Base-by-base conservation (phyloP, 163 green algal genomes). In the Chloromonas sp. region DNA sequence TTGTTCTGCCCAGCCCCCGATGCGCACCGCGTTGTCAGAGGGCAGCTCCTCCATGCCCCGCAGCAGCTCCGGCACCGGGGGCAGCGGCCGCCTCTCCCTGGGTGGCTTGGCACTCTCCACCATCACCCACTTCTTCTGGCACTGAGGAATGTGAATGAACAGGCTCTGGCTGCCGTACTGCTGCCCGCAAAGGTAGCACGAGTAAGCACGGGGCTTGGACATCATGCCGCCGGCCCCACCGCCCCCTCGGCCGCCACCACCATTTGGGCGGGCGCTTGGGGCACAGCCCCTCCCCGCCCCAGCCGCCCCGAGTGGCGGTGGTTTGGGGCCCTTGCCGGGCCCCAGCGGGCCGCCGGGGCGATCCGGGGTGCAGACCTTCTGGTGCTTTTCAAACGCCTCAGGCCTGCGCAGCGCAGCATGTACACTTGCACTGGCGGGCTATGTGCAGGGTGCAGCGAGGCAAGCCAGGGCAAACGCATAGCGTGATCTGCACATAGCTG, bases 81-180 rank as follows among this genome's bases (percentile, higher is more conserved):
- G 90, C 81, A 92, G 83, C 60, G 88, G 80, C 3, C 88, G 84
- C 36, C 87, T 88, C 81, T 92, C 90, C 1, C 61, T 70, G 14
- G 76, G 66, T 1, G 84, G 88, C 83, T 91, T 91, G 14, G 81
- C 14, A 1, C 84, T 70, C 78, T 93, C 86, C 58, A 86, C 83
- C 81, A 88, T 92, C 8, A 93, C 60, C 86, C 88, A 94, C 84
- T 92, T 91, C 83, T 94, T 90, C 87, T 92, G 88, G 81, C 91
- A 94, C 86, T 93, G 85, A 8, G 84, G 86, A 66, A 93, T 92
- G 84, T 94, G 91, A 61, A 92, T 89, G 61, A 88, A 79, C 70
- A 94, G 87, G 60, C 82, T 88, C 59, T 86, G 71, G 71, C 82
- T 87, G 82, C 86, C 89, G 71, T 91, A 90, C 82, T 85, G 71